Base-by-base conservation (phyloP, 495 filamentous ascomycete species). In the Neurospora sp. region DNA sequence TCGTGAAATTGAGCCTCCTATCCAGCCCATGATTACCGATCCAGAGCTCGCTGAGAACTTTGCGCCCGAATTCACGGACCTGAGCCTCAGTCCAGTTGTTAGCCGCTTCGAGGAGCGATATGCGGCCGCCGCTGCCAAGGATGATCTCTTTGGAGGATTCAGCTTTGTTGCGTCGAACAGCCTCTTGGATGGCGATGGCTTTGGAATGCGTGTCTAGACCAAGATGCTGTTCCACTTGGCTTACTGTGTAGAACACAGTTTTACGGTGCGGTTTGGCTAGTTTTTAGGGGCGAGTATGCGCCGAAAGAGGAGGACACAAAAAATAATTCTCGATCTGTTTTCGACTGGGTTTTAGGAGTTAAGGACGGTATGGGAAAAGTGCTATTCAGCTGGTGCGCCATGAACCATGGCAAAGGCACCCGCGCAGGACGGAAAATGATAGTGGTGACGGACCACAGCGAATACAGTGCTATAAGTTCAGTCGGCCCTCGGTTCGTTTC, bases 41-140 rank as follows among this genome's bases (percentile, higher is more conserved):
- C 96, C 96, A 0, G 93, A 94, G 77, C 85, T 97, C 10, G 96
- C 96, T 2, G 96, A 99, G 87, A 98, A 98, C 81, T 99, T 99
- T 81, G 88, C 91, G 3, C 81, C 79, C 0, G 93, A 97, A 72
- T 99, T 99, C 78, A 99, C 96, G 9, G 88, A 91, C 69, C 76
- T 97, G 73, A 87, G 92, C 7, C 82, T 98, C 31, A 96, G 93
- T 76, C 93, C 94, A 8, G 85, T 91, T 0, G 77, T 90, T 18
- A 83, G 81, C 69, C 74, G 78, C 18, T 82, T 76, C 75, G 82
- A 76, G 70, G 83, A 78, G 70, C 74, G 71, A 76, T 81, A 74
- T 71, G 81, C 48, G 48, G 48, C 48, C 1, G 48, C 48, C 48
- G 20, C 77, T 69, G 72, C 70, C 72, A 89, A 88, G 75, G 86